Conservation (phyloP, 495 filamentous ascomycete genomes). For the Podospora appendiculata region DNA sequence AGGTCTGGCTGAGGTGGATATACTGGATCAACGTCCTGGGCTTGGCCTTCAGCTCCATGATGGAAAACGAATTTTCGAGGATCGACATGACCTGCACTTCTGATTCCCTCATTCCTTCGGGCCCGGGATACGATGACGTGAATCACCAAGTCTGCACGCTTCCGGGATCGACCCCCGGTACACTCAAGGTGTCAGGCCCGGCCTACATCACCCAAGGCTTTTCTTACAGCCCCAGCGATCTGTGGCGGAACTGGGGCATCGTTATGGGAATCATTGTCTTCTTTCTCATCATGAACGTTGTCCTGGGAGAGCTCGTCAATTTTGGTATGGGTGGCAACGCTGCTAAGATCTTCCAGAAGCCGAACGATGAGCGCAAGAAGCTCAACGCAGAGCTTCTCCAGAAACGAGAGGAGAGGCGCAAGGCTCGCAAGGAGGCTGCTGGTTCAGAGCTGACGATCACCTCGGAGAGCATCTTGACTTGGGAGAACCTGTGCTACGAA, state of each 20-base stretch:
- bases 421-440: conserved; percentile 37
- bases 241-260: conserved; percentile 76
- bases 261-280: conserved; percentile 58
- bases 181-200: conserved; percentile 46
- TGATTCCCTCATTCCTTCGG: conserved; percentile 58
- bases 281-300: conserved; percentile 61
- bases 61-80: conserved; percentile 74
- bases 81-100: conserved; percentile 55
- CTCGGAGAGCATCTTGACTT: conserved; percentile 67
- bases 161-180: conserved; percentile 57
- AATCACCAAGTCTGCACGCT: conserved; percentile 69
- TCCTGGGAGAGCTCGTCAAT: conserved; percentile 68
- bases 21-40: conserved; percentile 76
- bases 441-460: conserved; percentile 54
- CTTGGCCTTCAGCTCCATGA: conserved; percentile 63
- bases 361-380: conserved; percentile 59
- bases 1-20: conserved; percentile 74
- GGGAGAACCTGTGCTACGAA: conserved; percentile 72
- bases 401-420: conserved; percentile 49
- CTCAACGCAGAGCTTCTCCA: conserved; percentile 57
- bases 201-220: conserved; percentile 58
- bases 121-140: conserved; percentile 56
- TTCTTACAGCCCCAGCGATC: conserved; percentile 49
- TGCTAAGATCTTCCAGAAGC: conserved; percentile 64
- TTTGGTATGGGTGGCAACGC: conserved; percentile 73